phyloP scores from a whole-genome alignment of 495 filamentous ascomycete species.

The Annulohypoxylon maeteangense region DNA sequence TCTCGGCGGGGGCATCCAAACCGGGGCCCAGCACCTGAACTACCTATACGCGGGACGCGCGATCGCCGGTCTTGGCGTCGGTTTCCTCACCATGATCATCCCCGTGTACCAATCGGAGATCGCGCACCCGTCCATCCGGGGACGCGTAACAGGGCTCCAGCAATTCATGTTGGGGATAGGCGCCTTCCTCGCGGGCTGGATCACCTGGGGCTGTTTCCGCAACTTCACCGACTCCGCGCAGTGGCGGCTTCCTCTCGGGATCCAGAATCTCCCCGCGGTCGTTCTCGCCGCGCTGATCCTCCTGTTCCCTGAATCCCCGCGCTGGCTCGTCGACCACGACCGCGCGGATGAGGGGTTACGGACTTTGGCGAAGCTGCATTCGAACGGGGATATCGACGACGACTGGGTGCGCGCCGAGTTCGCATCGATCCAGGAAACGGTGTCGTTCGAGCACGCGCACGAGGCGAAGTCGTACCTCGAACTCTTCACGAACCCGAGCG shows the following conservation, averaged over 20 bases:
- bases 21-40: conserved; percentile 48
- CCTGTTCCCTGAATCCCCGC: conserved; percentile 67
- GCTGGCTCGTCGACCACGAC: conserved; percentile 70
- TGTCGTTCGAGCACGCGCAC: conserved; percentile 66
- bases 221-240: conserved; percentile 52
- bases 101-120: conserved; percentile 63
- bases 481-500: conserved; percentile 68
- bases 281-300: conserved; percentile 66
- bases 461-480: conserved; percentile 76
- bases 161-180: conserved; percentile 72
- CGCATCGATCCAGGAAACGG: conserved; percentile 72
- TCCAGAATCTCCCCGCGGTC: conserved; percentile 68
- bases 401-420: conserved; percentile 72
- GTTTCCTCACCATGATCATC: conserved; percentile 62
- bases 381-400: conserved; percentile 66
- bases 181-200: conserved; percentile 58
- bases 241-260: conserved; percentile 66
- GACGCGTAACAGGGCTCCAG: conserved; percentile 66
- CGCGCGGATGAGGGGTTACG: conserved; percentile 62
- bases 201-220: conserved; percentile 54
- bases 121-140: conserved; percentile 61
- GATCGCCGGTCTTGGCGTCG: conserved; percentile 58
- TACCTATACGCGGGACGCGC: conserved; percentile 53
- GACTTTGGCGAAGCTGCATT: conserved; percentile 68
- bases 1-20: conserved; percentile 55